Evolutionary conservation across 176 grass and related monocot genomes (phyloP), one percentile per base, ranked within the genome.

Genomic region (Neostapfia colusana): DNA sequence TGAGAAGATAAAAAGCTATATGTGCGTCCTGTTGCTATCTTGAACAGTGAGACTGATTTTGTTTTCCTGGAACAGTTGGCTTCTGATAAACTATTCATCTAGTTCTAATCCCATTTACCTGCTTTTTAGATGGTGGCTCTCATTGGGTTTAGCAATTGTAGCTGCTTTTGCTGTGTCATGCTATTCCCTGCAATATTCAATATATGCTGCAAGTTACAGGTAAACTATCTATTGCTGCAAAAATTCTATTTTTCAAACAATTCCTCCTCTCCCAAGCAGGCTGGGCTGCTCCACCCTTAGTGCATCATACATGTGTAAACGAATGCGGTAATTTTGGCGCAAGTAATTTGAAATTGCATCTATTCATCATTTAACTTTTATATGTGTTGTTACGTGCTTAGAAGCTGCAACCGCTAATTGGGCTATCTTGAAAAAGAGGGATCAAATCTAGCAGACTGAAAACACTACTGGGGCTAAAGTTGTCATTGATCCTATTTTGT

Each of bases 1-100:
- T 79, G 95, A 98, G 89, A 98, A 98, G 91, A 86, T 98, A 75
- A 92, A 98, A 94, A 72, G 89, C 80, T 98, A 98, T 89, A 98
- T 98, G 95, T 94, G 87, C 88, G 95, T 98, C 41, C 87, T 87
- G 87, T 86, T 73, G 88, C 79, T 79, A 82, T 94, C 62, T 88
- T 75, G 50, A 82, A 84, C 87, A 83, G 86, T 87, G 90, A 89
- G 85, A 97, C 71, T 68, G 28, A 77, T 58, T 40, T 73, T 83
- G 56, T 73, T 74, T 66, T 12, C n/a, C 15, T 66, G 43, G 56
- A 70, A 63, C 21, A 26, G 80, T 51, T 85, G 21, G 6, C 78
- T 81, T 74, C 40, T n/a, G 31, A 63, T 36, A 58, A n/a, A 59
- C 20, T 20, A 59, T 72, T 46, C 44, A 72, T 90, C 65, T 67